Percentiles rank a stretch among this genome's conserved stretches.
phyloP scores from a whole-genome alignment of 345 rosid species.

The Corymbia maculata region DNA sequence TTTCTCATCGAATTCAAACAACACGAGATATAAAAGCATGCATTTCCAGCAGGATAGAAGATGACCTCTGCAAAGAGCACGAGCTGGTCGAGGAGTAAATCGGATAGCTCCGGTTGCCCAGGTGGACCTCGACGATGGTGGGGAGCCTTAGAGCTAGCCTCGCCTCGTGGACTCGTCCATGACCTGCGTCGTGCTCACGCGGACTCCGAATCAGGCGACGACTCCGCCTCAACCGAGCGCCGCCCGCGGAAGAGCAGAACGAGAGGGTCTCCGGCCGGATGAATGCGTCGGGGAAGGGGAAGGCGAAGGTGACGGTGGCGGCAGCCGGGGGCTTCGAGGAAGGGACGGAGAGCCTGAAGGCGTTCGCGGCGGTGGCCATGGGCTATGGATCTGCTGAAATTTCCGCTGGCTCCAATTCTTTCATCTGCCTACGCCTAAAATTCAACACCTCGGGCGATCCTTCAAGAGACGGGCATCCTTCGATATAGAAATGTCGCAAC shows the following conservation, averaged over 20 bases:
- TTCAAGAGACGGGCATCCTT: too few species aligned
- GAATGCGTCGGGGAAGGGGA: neutral
- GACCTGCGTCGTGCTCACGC: constrained; percentile 45
- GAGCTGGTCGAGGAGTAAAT: constrained; percentile 80
- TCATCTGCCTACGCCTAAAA: too few species aligned
- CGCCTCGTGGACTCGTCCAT: constrained; percentile 40
- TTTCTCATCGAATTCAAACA: neutral
- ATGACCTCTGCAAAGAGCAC: constrained; percentile 66
- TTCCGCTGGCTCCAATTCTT: too few species aligned
- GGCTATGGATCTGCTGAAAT: neutral
- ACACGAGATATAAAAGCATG: neutral
- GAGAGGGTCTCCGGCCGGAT: constrained; percentile 14
- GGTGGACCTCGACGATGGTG: constrained; percentile 72
- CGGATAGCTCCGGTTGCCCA: constrained; percentile 90
- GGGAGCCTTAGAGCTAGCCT: constrained; percentile 26
- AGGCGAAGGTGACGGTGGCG: neutral
- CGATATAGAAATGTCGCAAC: too few species aligned
- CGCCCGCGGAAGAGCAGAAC: constrained; percentile 12
- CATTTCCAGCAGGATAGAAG: neutral
- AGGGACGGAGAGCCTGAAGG: constrained; percentile 31
- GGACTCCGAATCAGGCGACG: constrained; percentile 8
- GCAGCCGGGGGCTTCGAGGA: constrained; percentile 12
- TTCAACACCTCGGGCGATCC: too few species aligned
- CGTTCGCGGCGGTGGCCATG: constrained; percentile 48
- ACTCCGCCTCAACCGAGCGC: constrained; percentile 7